These are phyloP conservation scores for Biscogniauxia sp. DNA, from an alignment of 2,329 filamentous ascomycete genomes.

Conservation along the genomic window DNA sequence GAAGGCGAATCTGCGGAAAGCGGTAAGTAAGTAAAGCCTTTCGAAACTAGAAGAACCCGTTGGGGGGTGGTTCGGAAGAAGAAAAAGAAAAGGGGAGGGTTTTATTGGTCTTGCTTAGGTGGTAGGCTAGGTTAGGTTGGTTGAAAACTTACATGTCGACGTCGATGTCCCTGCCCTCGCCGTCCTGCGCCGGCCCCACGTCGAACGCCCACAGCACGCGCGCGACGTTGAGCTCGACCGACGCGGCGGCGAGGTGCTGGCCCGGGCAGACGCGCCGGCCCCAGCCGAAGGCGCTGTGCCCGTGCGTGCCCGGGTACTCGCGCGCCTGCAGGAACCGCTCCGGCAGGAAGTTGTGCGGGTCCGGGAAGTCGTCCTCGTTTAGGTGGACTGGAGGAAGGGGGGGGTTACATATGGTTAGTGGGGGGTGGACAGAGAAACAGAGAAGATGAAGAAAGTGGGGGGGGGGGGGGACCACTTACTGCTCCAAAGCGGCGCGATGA, in stretches of 20 bases:
- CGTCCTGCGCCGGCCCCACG: slow-evolving; percentile 31
- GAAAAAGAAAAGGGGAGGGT: not conserved
- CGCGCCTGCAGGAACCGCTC: slow-evolving; percentile 7
- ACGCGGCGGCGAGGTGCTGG: slow-evolving; percentile 51
- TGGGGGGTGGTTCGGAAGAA: not conserved
- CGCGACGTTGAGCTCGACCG: slow-evolving; percentile 44
- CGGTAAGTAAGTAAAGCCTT: not conserved
- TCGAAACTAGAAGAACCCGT: not conserved
- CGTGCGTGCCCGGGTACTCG: slow-evolving; percentile 36
- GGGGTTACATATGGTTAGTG: not conserved
- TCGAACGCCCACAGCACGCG: slow-evolving; percentile 55
- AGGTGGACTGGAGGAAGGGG: slow-evolving; percentile 31
- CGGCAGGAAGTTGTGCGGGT: slow-evolving; percentile 14
- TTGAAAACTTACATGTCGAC: slow-evolving; percentile 37
- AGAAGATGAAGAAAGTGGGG: not conserved
- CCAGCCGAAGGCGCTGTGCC: slow-evolving; percentile 42
- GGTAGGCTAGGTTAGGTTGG: too few relatives aligned
- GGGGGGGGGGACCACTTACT: slow-evolving; percentile 32
- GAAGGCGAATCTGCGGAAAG: slow-evolving; percentile 36
- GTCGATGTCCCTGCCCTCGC: slow-evolving; percentile 31
- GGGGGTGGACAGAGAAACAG: too few relatives aligned
- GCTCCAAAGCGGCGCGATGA: slow-evolving; percentile 43
- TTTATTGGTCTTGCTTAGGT: not conserved
- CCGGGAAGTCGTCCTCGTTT: slow-evolving; percentile 40
- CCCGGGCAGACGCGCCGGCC: slow-evolving; percentile 41